Evolutionary conservation across 352 stramenopile genomes (phyloP).

Genomic region (Phytophthora sp.): DNA sequence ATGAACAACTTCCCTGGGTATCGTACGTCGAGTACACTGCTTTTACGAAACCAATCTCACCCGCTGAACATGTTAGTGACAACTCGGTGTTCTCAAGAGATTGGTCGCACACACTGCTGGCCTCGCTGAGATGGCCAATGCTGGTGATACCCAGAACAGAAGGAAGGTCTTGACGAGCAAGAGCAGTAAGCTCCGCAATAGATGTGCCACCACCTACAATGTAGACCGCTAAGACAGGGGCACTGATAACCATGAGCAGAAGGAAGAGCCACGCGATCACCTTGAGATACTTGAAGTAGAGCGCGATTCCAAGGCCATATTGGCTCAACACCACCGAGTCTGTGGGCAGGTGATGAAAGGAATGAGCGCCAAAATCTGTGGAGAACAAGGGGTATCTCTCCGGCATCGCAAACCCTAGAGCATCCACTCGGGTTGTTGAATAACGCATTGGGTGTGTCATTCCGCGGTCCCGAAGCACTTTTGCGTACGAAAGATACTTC

Average conservation of each 20-base stretch:
- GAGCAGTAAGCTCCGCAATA: constrained; percentile 59
- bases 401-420: constrained; percentile 57
- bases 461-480: constrained; percentile 71
- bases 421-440: constrained; percentile 59
- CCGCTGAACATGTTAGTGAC: constrained; percentile 66
- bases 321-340: constrained; percentile 80
- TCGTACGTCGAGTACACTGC: constrained; percentile 74
- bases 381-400: constrained; percentile 59
- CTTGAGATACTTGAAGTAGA: constrained; percentile 91
- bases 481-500: constrained; percentile 85
- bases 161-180: constrained; percentile 72
- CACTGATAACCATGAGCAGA: constrained; percentile 70
- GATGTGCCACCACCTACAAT: constrained; percentile 67
- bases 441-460: constrained; percentile 81
- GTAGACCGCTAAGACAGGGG: constrained; percentile 66
- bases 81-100: constrained; percentile 51
- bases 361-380: constrained; percentile 81
- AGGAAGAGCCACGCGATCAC: constrained; percentile 87
- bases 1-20: constrained; percentile 65
- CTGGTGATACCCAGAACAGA: constrained; percentile 79
- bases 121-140: constrained; percentile 77
- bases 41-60: constrained; percentile 81
- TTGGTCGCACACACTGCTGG: constrained; percentile 74
- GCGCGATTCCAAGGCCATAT: constrained; percentile 74
- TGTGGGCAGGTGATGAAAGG: constrained; percentile 75